Base-by-base conservation (phyloP, 2,329 filamentous ascomycete species). In the Aspergillus sp. region DNA sequence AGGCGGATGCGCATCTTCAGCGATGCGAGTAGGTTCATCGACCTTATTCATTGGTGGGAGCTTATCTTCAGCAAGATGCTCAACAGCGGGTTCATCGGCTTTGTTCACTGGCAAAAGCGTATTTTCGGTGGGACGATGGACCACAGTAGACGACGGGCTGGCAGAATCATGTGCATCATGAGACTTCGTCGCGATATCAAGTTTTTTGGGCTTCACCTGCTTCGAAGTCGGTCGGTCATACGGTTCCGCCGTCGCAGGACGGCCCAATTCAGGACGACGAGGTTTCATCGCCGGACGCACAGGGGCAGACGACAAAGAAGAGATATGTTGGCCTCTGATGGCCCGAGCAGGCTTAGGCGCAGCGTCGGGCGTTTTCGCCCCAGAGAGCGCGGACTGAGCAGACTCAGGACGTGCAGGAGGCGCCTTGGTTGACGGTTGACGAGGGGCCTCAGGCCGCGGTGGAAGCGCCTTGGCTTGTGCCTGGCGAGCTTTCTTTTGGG, bases 401-500 rank as follows among this genome's bases (percentile, higher is more conserved):
- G 74, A 75, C 47, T 63, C 72, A n/a, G 74, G 72, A 12, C 71
- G 65, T 29, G 72, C 66, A 14, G 68, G 66, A 29, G 68, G 52
- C 36, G 30, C 10, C 13, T 22, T 22, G 19, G n/a, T n/a, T n/a
- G n/a, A n/a, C n/a, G n/a, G n/a, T n/a, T n/a, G n/a, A n/a, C n/a
- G n/a, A n/a, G n/a, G n/a, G n/a, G n/a, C n/a, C n/a, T 10, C 19
- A 22, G 19, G 19, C 10, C 10, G 19, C 6, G 19, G 10, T 22
- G 19, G 19, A 22, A 10, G 56, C 55, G 42, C 20, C 16, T 63
- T 61, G 8, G 55, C 47, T 25, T 61, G 61, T 26, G 60, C 61
- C 11, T 51, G 25, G 33, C 63, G 50, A 30, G 69, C 71, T 37
- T 66, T 85, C 61, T 86, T 88, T 52, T 89, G 82, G 4, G 86